Evolutionary conservation across 1,284 basidiomycete genomes (phyloP), one percentile per base, ranked within the genome.

Genomic region (Cryptococcus wingfieldii): DNA sequence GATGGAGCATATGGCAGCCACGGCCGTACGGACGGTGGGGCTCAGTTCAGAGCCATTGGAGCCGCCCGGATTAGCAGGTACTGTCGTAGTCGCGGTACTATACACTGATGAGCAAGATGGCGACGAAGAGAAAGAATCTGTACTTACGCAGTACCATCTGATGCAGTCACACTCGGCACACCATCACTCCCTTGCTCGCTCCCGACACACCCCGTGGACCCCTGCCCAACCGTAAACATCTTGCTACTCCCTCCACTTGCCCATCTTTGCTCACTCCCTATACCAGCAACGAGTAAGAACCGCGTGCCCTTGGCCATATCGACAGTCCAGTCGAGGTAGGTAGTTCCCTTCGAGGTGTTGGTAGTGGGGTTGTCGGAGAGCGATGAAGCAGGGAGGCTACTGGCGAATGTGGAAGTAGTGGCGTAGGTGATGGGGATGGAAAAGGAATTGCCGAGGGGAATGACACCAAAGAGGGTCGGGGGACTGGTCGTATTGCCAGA

Each of bases 1-100:
- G 49, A 71, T 57, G 37, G 68, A 66, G 84, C 88, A 58, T 83
- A 85, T 56, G 83, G 65, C 65, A 14, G 69, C 63, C 84, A 86
- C 31, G 85, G 89, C 53, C 3, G 63, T 67, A 18, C 57, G 64
- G 81, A 77, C 4, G 86, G 88, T 34, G 9, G 51, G 37, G 31
- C 37, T 5, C 38, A 28, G 34, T 18, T 12, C 4, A 43, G 27
- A 27, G 25, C 27, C 16, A 19, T 23, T 46, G 44, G 19, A 10
- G 16, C 16, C 25, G 12, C n/a, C 13, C 23, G n/a, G 31, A 34
- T 10, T 7, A 27, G 10, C 27, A 41, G 23, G 18, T 25, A 37
- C 41, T 5, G 28, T 41, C 19, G 37, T 18, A 16, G 51, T 51
- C 31, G 41, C 43, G 18, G 50, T 45, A 27, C 49, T 51, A 23